These are phyloP conservation scores for Brettanomyces bruxellensis DNA, from an alignment of 805 yeast species.

Conservation along the genomic window DNA sequence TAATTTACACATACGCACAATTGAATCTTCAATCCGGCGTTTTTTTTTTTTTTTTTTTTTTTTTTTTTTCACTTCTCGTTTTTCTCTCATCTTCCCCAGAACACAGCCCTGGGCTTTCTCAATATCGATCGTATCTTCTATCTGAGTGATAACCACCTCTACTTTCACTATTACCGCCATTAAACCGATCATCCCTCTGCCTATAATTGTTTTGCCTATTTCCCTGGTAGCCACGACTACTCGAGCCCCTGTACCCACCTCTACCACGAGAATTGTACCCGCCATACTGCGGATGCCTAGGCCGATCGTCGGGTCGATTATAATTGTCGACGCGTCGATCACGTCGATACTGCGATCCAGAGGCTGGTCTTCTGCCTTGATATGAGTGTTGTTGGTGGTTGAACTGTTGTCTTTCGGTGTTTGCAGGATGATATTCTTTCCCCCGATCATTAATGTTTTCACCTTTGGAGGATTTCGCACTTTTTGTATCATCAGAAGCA, in stretches of 20 bases:
- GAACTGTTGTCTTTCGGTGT: too few relatives aligned
- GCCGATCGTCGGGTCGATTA: neutral
- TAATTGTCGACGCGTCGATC: neutral
- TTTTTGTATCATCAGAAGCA: neutral
- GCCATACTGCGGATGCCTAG: neutral
- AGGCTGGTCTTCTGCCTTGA: too few relatives aligned
- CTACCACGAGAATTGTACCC: constrained; percentile 1
- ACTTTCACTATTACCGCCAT: neutral
- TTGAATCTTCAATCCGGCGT: too few relatives aligned
- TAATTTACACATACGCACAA: too few relatives aligned
- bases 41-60: neutral
- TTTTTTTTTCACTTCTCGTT: neutral
- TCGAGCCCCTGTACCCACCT: neutral
- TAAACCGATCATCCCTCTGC: too few relatives aligned
- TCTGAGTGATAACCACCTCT: constrained; percentile 1
- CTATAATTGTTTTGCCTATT: neutral
- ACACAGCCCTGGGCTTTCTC: too few relatives aligned
- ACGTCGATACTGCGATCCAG: neutral
- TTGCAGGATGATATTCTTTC: too few relatives aligned
- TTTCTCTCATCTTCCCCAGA: neutral
- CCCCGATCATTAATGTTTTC: neutral
- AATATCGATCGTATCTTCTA: neutral
- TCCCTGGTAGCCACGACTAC: neutral
- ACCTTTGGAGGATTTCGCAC: too few relatives aligned
- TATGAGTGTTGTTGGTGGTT: too few relatives aligned